These are phyloP conservation scores for Schwanniomyces etchellsii DNA, from an alignment of 1,139 yeast genomes.

Conservation along the genomic window DNA sequence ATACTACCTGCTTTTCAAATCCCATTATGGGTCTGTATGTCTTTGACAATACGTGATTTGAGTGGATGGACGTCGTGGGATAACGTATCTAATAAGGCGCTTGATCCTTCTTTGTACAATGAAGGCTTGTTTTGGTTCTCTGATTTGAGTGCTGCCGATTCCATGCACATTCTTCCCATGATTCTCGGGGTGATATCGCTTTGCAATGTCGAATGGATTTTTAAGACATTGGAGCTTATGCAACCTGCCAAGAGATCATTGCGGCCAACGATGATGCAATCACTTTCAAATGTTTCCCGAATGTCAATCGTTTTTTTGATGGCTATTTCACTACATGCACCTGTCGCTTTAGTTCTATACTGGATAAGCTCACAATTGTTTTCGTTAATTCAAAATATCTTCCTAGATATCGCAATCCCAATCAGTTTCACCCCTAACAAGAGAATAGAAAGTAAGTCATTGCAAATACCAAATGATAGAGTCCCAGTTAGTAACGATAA, in stretches of 20 bases:
- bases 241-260: constrained; percentile 33
- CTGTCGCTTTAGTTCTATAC: constrained; percentile 70
- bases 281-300: constrained; percentile 59
- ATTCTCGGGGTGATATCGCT: constrained; percentile 65
- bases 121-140: constrained; percentile 59
- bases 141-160: constrained; percentile 60
- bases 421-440: constrained; percentile 44
- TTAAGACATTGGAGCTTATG: constrained; percentile 50
- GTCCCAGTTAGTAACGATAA: too few relatives aligned
- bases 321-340: constrained; percentile 84
- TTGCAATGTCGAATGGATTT: constrained; percentile 74
- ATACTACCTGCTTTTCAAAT: constrained; percentile 73
- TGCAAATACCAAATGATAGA: too few relatives aligned
- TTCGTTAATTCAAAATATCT: constrained; percentile 68
- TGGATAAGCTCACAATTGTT: constrained; percentile 83
- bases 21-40: constrained; percentile 83
- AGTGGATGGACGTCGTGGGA: constrained; percentile 67
- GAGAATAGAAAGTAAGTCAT: constrained; percentile 15
- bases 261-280: constrained; percentile 55
- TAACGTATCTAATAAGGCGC: constrained; percentile 37
- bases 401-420: constrained; percentile 68
- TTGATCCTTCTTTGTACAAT: constrained; percentile 48
- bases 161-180: constrained; percentile 61
- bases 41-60: constrained; percentile 67
- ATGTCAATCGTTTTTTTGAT: constrained; percentile 74